Conservation (phyloP, 345 rosid species). For the Rhodamnia rubescens region DNA sequence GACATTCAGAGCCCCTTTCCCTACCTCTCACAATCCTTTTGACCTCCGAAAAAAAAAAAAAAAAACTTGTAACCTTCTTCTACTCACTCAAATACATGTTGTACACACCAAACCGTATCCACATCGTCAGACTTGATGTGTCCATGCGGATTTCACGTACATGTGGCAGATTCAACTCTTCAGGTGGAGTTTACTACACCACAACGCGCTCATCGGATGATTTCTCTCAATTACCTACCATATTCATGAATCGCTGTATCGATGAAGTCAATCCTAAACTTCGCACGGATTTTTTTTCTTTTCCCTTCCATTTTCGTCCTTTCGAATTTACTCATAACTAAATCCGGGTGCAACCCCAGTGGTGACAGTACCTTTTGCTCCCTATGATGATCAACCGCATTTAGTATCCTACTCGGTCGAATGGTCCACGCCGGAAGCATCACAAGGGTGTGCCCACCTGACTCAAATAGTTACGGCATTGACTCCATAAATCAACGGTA, state of each 20-base stretch:
- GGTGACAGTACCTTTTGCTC: background rate
- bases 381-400: background rate
- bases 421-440: background rate
- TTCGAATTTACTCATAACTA: background rate
- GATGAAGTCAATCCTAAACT: background rate
- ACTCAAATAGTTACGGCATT: background rate
- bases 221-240: background rate
- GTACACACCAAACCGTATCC: background rate
- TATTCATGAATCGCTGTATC: background rate
- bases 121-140: background rate
- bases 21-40: background rate
- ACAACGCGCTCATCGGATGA: background rate
- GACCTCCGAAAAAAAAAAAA: background rate
- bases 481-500: background rate
- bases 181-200: background rate
- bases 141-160: background rate
- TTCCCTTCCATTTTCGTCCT: background rate
- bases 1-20: background rate
- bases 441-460: background rate
- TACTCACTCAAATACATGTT: background rate
- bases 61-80: background rate
- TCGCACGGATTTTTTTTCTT: too few relatives aligned
- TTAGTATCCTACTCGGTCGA: background rate
- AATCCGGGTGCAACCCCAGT: background rate
- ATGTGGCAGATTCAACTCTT: background rate